Percentiles rank a stretch among this genome's conserved stretches.
phyloP scores from a whole-genome alignment of 164 flowering plant species.

The Stephania yunnanensis region DNA sequence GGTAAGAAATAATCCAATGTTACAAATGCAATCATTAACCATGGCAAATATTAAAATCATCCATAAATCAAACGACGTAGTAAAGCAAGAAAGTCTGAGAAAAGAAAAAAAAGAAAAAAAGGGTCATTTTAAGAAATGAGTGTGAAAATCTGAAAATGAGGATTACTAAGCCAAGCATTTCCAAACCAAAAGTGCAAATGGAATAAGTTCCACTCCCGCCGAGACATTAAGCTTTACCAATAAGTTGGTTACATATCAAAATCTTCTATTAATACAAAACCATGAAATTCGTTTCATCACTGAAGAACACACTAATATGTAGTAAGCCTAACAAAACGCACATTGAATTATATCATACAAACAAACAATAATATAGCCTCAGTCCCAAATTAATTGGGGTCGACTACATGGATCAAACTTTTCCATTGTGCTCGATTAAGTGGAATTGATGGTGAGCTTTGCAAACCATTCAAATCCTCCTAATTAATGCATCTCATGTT shows the following conservation, averaged over 20 bases:
- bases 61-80: not conserved
- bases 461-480: too few relatives aligned
- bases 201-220: not conserved
- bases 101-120: not conserved
- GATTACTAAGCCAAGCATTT: not conserved
- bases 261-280: not conserved
- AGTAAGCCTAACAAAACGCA: not conserved
- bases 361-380: too few relatives aligned
- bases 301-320: not conserved
- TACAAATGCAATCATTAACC: not conserved
- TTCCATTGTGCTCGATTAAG: too few relatives aligned
- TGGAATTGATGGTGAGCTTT: too few relatives aligned
- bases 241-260: not conserved
- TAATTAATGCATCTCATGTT: too few relatives aligned
- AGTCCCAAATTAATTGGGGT: too few relatives aligned
- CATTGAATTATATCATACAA: not conserved
- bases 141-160: not conserved
- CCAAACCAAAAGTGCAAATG: not conserved
- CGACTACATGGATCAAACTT: too few relatives aligned
- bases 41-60: not conserved
- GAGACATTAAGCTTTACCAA: not conserved
- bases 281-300: not conserved
- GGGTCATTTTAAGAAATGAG: too few relatives aligned
- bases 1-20: too few relatives aligned
- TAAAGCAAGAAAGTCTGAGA: not conserved